Evolutionary conservation across 768 basidiomycete genomes (phyloP).

Genomic region (Lactarius psammicola): DNA sequence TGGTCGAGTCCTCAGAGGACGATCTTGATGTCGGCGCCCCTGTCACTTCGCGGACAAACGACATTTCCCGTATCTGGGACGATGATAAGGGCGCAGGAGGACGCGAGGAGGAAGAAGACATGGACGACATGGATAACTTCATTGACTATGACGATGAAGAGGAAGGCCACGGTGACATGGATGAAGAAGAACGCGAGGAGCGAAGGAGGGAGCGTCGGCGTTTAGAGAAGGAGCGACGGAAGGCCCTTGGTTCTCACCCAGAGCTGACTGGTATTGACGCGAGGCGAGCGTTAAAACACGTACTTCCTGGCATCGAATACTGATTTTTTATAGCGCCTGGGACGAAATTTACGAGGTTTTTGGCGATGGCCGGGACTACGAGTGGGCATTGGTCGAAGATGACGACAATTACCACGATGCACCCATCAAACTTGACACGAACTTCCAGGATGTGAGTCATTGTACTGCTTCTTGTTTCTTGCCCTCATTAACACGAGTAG

Average conservation of each 20-base stretch:
- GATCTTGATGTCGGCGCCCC: slow-evolving; percentile 61
- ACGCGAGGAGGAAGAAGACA: slow-evolving; percentile 58
- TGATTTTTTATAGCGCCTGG: slow-evolving; percentile 64
- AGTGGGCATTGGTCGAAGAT: slow-evolving; percentile 88
- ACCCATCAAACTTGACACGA: slow-evolving; percentile 69
- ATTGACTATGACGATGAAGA: slow-evolving; percentile 74
- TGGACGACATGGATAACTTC: slow-evolving; percentile 75
- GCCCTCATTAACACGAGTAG: slow-evolving; percentile 43
- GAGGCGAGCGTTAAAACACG: slow-evolving; percentile 53
- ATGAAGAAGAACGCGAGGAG: slow-evolving; percentile 75
- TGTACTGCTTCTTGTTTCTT: slow-evolving; percentile 20
- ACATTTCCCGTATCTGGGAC: slow-evolving; percentile 80
- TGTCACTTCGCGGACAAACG: slow-evolving; percentile 50
- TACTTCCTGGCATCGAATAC: not conserved
- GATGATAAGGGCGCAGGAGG: slow-evolving; percentile 56
- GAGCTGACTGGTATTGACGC: slow-evolving; percentile 80
- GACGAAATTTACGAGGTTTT: slow-evolving; percentile 95
- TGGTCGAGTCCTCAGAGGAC: slow-evolving; percentile 75
- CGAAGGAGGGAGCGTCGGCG: slow-evolving; percentile 63
- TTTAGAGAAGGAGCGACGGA: slow-evolving; percentile 65
- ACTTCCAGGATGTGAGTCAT: slow-evolving; percentile 74
- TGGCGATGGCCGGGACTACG: slow-evolving; percentile 94
- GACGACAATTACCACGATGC: slow-evolving; percentile 55
- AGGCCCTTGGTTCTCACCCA: slow-evolving; percentile 62
- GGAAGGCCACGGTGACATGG: slow-evolving; percentile 56